Base-by-base conservation (phyloP, 768 basidiomycete genomes). In the Lactarius tabidus region DNA sequence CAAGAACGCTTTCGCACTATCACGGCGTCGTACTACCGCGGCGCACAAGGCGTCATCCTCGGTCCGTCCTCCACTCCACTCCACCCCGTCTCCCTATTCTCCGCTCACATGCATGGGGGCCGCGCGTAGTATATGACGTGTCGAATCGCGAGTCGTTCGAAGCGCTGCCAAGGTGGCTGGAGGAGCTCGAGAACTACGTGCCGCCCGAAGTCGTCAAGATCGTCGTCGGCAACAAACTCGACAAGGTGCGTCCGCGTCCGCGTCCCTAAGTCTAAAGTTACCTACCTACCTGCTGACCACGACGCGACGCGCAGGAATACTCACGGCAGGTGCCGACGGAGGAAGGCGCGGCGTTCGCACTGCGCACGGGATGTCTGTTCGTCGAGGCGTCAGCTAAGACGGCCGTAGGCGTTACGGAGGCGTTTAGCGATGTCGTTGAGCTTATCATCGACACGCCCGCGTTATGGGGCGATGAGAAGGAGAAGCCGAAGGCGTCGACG, bases 1-100 rank as follows among this genome's bases (percentile, higher is more conserved):
- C 96, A 98, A 75, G 97, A 99, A 76, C 87, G 96, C 6, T 99
- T 98, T 74, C 83, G 94, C 54, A 97, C 95, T 3, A 89, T 99
- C 70, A 98, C 97, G 6, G 90, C 90, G 2, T 93, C 91, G 10
- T 99, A 98, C 72, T 99, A 98, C 73, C 84, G 97, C 33, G 91
- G 90, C 2, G 90, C 90, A 52, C 90, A 93, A 70, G 90, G 91
- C 8, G 83, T 92, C 58, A 89, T 93, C 71, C 81, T 93, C 55
- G 88, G 89, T 87, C 61, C 5, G 77, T 69, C 28, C n/a, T 52
- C 23, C 33, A 10, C 12, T n/a, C 14, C n/a, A n/a, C 52, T 26
- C 28, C 18, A 1, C 17, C 39, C 1, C 29, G 10, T 10, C 38
- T 12, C 18, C 17, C 1, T 17, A 4, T 3, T 8, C 52, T 12